phyloP scores from a whole-genome alignment of 164 flowering plant species.

The Dillenia turbinata region DNA sequence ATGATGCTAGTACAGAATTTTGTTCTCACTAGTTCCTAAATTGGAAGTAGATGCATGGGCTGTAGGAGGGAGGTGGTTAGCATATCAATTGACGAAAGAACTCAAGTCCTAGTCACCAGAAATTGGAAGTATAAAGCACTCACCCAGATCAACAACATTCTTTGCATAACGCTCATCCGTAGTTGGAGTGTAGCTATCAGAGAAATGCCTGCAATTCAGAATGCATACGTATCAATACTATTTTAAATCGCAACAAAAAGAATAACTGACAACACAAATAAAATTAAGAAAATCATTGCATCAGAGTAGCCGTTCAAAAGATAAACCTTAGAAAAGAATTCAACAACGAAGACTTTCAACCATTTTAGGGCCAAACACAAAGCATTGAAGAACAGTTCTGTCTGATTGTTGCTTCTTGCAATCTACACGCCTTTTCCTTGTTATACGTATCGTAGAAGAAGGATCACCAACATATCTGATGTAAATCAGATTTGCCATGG shows the following conservation, averaged over 20 bases:
- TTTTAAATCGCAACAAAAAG: neutral
- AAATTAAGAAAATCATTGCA: too few relatives aligned
- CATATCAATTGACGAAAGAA: too few relatives aligned
- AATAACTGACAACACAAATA: too few relatives aligned
- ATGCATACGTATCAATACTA: neutral
- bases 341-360: slow-evolving; percentile 78
- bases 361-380: slow-evolving; percentile 86
- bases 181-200: slow-evolving; percentile 44
- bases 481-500: slow-evolving; percentile 70
- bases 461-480: slow-evolving; percentile 79
- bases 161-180: slow-evolving; percentile 65
- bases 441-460: slow-evolving; percentile 63
- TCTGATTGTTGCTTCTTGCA: slow-evolving; percentile 81
- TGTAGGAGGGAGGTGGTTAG: too few relatives aligned
- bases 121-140: slow-evolving; percentile 19
- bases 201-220: slow-evolving; percentile 57
- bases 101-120: neutral
- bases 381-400: slow-evolving; percentile 89
- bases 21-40: too few relatives aligned
- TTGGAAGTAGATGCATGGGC: too few relatives aligned
- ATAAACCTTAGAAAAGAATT: slow-evolving; percentile 77
- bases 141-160: slow-evolving; percentile 72
- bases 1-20: too few relatives aligned
- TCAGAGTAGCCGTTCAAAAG: neutral
- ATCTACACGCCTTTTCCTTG: slow-evolving; percentile 68